Evolutionary conservation across 805 yeast genomes (phyloP), one percentile per base, ranked within the genome.

Genomic region (Blastobotrys muscicola): DNA sequence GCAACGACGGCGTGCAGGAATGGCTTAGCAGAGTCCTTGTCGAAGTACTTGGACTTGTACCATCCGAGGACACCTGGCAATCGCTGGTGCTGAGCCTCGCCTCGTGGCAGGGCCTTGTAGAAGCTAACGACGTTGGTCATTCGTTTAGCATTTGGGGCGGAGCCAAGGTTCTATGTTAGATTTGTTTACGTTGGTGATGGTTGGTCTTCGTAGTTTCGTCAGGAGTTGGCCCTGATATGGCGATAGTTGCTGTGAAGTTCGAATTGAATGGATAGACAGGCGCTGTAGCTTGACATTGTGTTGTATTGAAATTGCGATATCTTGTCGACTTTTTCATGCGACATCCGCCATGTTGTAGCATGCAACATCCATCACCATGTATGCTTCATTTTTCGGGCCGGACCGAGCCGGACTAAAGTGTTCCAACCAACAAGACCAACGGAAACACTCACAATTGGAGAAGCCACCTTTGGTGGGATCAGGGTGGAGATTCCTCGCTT

Each of bases 391-490:
- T 6, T 4, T 20, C 6, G 26, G 26, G 6, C 26, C 26, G 26
- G 26, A 20, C 26, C 26, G 6, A 8, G 5, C 31, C 29, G 3
- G 26, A 8, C n/a, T 23, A 15, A 5, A 37, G 6, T 26, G 4
- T 4, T 13, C 36, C 29, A 29, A 20, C 13, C 2, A 16, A 29
- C 30, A 29, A 11, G 9, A 9, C 20, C 9, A 8, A 11, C 29
- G 15, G 30, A 9, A 14, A 30, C 39, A 74, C 89, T 59, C 76
- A 82, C 90, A 69, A 81, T 76, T 38, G 95, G 92, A 50, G 97
- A 87, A 45, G 96, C 97, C 63, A 90, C 81, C 90, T 90, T 90
- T 67, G 98, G 98, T 58, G 98, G 98, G 64, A 90, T 89, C 72
- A 90, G 76, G 61, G 97, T 83, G 54, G 97, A 87, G 67, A 90